Base-by-base conservation (phyloP, 2,329 filamentous ascomycete species). In the Cercospora canescens region DNA sequence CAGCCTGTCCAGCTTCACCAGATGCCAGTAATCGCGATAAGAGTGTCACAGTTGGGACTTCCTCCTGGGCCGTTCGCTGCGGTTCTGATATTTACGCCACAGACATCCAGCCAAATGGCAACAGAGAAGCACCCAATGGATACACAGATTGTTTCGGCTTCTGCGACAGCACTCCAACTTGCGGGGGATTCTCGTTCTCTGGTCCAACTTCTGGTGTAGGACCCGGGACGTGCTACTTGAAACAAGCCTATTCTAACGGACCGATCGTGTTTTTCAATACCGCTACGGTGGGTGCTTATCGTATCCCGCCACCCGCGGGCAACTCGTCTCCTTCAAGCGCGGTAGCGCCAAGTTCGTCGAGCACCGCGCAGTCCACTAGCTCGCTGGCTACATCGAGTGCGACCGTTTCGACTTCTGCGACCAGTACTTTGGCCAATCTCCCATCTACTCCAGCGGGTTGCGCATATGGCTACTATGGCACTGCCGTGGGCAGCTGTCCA, bases 181-280 rank as follows among this genome's bases (percentile, higher is more conserved):
- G 72, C 63, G 67, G 62, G 11, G 73, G 65, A 4, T 73, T 70
- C 63, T 67, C 64, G 2, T 74, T 71, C 59, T 37, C 62, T 3
- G 68, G 70, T 26, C 67, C 68, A 11, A 65, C 58, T 11, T 69
- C 72, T 58, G 72, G 72, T 21, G 64, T 64, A 24, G 72, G 72
- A 26, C 56, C 66, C 9, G 72, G 72, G n/a, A 70, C 64, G 5
- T 74, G 73, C 39, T 73, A 67, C 60, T 62, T 74, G 18, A 72
- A 72, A 14, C 39, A 45, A 16, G 39, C 39, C 14, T 45, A 45
- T 21, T 45, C 39, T 21, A n/a, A 16, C 14, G 39, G 39, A 16
- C 39, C 39, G 14, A 45, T 45, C 18, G 12, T 45, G 6, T 45
- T 45, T 14, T 45, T 45, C 18, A 45, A 45, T 14, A 45, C 39